Percentiles rank a stretch among this genome's conserved stretches.
phyloP scores from a whole-genome alignment of 352 stramenopile species.

The Phytophthora uliginosa region DNA sequence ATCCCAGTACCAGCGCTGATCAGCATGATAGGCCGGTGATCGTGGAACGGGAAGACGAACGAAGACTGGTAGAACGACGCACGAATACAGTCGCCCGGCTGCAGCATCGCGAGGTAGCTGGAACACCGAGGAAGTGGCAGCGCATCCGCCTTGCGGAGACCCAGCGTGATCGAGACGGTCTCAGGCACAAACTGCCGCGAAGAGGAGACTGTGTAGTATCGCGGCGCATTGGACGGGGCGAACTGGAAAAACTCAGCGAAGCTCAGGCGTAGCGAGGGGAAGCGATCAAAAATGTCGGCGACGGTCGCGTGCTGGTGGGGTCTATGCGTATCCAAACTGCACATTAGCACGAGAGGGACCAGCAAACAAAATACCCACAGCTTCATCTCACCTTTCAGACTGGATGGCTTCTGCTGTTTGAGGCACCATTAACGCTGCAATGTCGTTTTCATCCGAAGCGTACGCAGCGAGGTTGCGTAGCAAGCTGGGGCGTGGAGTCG shows the following conservation, averaged over 20 bases:
- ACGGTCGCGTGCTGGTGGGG: conserved; percentile 57
- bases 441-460: conserved; percentile 62
- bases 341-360: background rate
- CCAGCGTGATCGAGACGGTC: conserved; percentile 78
- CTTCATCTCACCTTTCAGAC: conserved; percentile 41
- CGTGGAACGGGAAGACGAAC: conserved; percentile 75
- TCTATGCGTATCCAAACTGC: conserved; percentile 12
- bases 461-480: conserved; percentile 71
- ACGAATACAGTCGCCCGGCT: conserved; percentile 59
- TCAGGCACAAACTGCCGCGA: conserved; percentile 68
- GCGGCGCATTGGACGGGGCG: conserved; percentile 65
- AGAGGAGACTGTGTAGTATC: conserved; percentile 90
- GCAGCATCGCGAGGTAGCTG: conserved; percentile 68
- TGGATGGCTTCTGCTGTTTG: conserved; percentile 59
- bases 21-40: conserved; percentile 75
- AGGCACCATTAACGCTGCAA: conserved; percentile 54
- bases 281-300: conserved; percentile 73
- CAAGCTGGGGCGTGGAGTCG: conserved; percentile 69
- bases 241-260: conserved; percentile 80
- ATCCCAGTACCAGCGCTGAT: conserved; percentile 86
- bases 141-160: conserved; percentile 57
- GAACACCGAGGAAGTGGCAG: conserved; percentile 81
- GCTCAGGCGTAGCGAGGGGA: conserved; percentile 70
- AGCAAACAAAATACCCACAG: background rate
- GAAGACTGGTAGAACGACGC: conserved; percentile 81